These are phyloP conservation scores for Bipolaris victoriae DNA, from an alignment of 2,329 filamentous ascomycete species.

Conservation along the genomic window DNA sequence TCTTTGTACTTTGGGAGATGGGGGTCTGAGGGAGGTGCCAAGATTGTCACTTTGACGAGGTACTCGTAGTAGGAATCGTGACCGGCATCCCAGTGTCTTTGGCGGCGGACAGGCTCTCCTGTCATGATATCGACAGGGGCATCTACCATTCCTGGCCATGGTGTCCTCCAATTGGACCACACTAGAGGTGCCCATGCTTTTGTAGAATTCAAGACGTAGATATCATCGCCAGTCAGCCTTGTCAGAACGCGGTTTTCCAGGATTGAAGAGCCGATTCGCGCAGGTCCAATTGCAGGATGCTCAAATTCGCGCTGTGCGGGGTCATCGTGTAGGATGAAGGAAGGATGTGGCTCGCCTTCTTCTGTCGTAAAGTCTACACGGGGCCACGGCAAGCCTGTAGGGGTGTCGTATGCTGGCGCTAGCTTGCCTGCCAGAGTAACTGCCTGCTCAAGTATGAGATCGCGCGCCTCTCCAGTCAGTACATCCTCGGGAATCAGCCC, in stretches of 20 bases:
- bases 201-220: constrained; percentile 53
- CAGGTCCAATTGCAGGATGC: constrained; percentile 49
- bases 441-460: constrained; percentile 47
- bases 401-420: constrained; percentile 50
- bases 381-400: constrained; percentile 54
- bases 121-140: constrained; percentile 53
- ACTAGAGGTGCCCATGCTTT: constrained; percentile 54
- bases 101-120: constrained; percentile 47
- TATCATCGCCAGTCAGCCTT: constrained; percentile 48
- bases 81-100: constrained; percentile 53
- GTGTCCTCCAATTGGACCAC: constrained; percentile 50
- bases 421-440: constrained; percentile 47
- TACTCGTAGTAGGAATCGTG: constrained; percentile 55
- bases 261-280: constrained; percentile 53
- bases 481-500: constrained; percentile 47
- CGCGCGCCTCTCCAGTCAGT: constrained; percentile 39
- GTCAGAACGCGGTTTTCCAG: constrained; percentile 53
- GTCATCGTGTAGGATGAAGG: constrained; percentile 34
- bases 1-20: constrained; percentile 42
- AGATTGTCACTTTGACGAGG: constrained; percentile 49
- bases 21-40: constrained; percentile 46
- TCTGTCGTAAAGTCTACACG: constrained; percentile 51
- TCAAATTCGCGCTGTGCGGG: constrained; percentile 42
- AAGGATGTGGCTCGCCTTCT: constrained; percentile 42
- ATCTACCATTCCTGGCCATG: constrained; percentile 51